These are phyloP conservation scores for Boletus sp. DNA, from an alignment of 768 basidiomycete genomes.

Conservation along the genomic window DNA sequence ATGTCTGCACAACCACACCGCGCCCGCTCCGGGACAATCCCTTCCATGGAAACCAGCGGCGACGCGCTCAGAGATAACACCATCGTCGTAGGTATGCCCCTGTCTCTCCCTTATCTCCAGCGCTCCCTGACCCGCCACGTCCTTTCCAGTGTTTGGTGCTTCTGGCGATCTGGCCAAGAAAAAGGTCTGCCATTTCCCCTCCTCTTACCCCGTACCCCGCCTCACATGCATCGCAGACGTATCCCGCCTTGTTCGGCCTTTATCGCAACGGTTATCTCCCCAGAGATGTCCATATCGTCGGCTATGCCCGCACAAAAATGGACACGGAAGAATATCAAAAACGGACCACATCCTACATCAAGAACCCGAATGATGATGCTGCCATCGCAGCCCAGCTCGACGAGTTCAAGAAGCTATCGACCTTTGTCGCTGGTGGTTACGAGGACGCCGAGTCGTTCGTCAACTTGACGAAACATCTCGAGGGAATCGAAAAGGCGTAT, in stretches of 20 bases:
- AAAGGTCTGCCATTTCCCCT: constrained; percentile 56
- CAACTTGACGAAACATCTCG: constrained; percentile 69
- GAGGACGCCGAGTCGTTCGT: constrained; percentile 80
- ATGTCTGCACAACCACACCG: constrained; percentile 41
- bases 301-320: constrained; percentile 98
- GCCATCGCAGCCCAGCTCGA: constrained; percentile 61
- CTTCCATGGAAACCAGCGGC: constrained; percentile 77
- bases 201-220: constrained; percentile 38
- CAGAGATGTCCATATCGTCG: constrained; percentile 81
- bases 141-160: constrained; percentile 76
- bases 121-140: constrained; percentile 9
- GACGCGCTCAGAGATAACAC: constrained; percentile 84
- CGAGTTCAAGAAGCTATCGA: constrained; percentile 76
- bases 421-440: constrained; percentile 86
- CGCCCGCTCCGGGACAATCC: constrained; percentile 76
- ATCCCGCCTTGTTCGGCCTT: constrained; percentile 91
- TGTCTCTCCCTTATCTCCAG: constrained; percentile 9
- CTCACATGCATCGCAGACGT: constrained; percentile 55
- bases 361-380: constrained; percentile 62
- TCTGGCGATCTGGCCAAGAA: constrained; percentile 99
- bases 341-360: constrained; percentile 83
- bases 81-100: constrained; percentile 71
- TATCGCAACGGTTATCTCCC: constrained; percentile 81
- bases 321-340: constrained; percentile 78
- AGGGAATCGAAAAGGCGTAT: constrained; percentile 73